These are phyloP conservation scores for Eucalyptus cloeziana DNA, from an alignment of 345 rosid species.

Conservation along the genomic window DNA sequence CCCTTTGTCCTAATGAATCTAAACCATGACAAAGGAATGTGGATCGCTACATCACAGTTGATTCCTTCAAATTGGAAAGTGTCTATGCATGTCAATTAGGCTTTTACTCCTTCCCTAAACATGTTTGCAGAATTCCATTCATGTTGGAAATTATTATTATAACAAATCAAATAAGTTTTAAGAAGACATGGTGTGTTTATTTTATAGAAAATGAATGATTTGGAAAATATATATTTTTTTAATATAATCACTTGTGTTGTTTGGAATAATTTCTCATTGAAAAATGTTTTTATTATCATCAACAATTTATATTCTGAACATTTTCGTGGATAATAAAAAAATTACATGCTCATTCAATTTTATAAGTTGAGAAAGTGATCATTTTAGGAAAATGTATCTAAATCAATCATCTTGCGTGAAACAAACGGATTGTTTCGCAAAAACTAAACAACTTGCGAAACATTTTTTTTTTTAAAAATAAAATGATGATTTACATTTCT, in stretches of 20 bases:
- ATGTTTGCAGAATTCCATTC: not conserved
- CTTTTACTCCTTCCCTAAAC: not conserved
- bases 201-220: not conserved
- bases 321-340: accelerated
- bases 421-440: not conserved
- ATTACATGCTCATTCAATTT: accelerated
- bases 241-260: too few relatives aligned
- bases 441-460: too few relatives aligned
- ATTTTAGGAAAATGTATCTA: too few relatives aligned
- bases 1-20: not conserved
- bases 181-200: too few relatives aligned
- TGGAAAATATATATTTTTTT: too few relatives aligned
- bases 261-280: too few relatives aligned
- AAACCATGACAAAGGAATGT: not conserved
- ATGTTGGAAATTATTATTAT: not conserved
- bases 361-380: not conserved
- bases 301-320: too few relatives aligned
- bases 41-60: not conserved
- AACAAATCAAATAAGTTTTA: not conserved
- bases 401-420: accelerated
- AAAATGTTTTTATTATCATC: too few relatives aligned
- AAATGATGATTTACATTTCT: too few relatives aligned
- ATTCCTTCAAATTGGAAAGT: not conserved
- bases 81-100: not conserved
- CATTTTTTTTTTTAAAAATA: too few relatives aligned